A percentile compares a stretch with the other conserved stretches of the same genome.
Evolutionary conservation across 306 rosid genomes (phyloP).

Genomic region (Hippophae gyantsensis): DNA sequence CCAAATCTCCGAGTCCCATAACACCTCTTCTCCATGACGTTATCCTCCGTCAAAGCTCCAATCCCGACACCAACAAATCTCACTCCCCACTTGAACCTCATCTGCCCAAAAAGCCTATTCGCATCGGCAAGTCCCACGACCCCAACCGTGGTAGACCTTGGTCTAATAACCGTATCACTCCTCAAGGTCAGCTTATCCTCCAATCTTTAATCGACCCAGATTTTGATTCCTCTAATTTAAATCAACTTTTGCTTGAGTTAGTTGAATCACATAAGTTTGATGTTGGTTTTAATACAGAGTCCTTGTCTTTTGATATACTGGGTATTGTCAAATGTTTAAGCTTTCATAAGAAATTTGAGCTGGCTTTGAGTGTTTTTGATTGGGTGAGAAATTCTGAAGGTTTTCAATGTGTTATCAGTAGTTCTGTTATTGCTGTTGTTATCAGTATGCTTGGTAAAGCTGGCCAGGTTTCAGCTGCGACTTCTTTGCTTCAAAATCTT

Average conservation of each 20-base stretch:
- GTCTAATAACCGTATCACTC: too few relatives aligned
- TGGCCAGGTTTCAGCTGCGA: conserved; percentile 35
- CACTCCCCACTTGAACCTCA: too few relatives aligned
- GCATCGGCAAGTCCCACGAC: too few relatives aligned
- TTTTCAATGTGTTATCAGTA: conserved; percentile 24
- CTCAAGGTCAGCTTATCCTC: too few relatives aligned
- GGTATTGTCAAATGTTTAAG: conserved; percentile 57
- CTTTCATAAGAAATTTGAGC: conserved; percentile 40
- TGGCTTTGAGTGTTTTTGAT: conserved; percentile 53
- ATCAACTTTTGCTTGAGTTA: conserved; percentile 13
- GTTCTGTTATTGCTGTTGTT: conserved; percentile 52
- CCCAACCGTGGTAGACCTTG: too few relatives aligned
- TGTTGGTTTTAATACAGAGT: background rate
- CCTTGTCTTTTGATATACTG: conserved; percentile 42
- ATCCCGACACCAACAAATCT: too few relatives aligned
- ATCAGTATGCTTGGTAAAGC: conserved; percentile 63
- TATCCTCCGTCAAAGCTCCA: too few relatives aligned
- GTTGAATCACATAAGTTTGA: conserved; percentile 20
- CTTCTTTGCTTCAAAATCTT: too few relatives aligned
- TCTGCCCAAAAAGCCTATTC: too few relatives aligned
- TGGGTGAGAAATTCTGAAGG: background rate
- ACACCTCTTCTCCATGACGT: too few relatives aligned
- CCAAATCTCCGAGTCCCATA: too few relatives aligned
- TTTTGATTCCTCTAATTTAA: conserved; percentile 24
- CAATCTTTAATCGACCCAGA: conserved; percentile 28